These are phyloP conservation scores for Pseudogymnoascus sp. DNA, from an alignment of 2,329 filamentous ascomycete genomes.

Conservation along the genomic window DNA sequence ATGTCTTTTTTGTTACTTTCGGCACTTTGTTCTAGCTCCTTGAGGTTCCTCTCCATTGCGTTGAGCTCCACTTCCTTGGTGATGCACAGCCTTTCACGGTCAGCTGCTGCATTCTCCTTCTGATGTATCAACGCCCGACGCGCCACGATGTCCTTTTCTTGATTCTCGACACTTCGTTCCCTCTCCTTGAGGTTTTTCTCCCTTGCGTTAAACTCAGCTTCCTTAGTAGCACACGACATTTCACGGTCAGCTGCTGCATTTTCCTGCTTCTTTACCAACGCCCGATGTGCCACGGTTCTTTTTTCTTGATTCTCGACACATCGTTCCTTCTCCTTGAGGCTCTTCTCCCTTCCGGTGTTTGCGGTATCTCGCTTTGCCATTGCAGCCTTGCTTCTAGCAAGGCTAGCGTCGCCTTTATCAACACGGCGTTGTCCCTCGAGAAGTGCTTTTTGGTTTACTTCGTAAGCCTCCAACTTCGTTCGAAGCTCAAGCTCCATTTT, in stretches of 20 bases:
- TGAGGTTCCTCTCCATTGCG: neutral
- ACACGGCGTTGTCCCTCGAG: neutral
- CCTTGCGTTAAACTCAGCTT: neutral
- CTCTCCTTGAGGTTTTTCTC: neutral
- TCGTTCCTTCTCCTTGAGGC: neutral
- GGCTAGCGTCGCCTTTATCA: neutral
- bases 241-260: too few relatives aligned
- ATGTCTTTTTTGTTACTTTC: neutral
- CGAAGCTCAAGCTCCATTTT: neutral
- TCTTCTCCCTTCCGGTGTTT: neutral
- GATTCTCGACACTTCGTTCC: neutral
- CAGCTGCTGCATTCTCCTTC: too few relatives aligned
- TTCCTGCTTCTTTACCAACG: neutral
- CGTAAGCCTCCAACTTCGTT: neutral
- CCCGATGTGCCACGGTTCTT: neutral
- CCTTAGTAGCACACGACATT: too few relatives aligned
- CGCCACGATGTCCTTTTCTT: neutral
- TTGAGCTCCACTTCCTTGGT: too few relatives aligned
- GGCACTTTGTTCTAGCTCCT: neutral
- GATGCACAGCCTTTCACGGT: too few relatives aligned
- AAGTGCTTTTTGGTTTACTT: neutral
- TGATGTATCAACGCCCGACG: neutral
- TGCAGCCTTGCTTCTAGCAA: neutral
- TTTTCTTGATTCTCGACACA: neutral
- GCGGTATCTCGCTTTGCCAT: neutral